Base-by-base conservation (phyloP, 2,329 filamentous ascomycete genomes). In the Calonectria leucothoes region DNA sequence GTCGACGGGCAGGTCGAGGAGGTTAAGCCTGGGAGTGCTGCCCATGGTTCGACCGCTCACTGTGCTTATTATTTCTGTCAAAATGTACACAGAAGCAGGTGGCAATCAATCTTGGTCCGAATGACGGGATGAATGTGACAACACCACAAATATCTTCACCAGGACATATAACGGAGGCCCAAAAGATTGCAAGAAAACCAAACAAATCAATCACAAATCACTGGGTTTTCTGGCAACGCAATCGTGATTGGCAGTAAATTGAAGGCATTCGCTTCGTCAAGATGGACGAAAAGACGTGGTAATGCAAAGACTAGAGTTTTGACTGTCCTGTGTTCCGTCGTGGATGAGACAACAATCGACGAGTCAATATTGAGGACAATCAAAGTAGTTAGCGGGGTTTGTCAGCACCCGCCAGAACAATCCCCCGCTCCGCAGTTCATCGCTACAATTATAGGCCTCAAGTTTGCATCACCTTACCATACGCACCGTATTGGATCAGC, bases 1-100 rank as follows among this genome's bases (percentile, higher is more conserved):
- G 57, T 84, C 82, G 71, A 83, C 75, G 4, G 83, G 82, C 3
- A 84, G 78, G 42, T 84, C 83, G 6, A 84, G 79, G 7, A 84
- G 70, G 61, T 83, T 79, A 45, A 82, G 73, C 35, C n/a, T 71
- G 51, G 71, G 45, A 14, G 23, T 12, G 25, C 14, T 73, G 52
- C 20, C 42, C 35, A 61, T 42, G 17, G 27, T 71, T 33, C 25
- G 15, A 12, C 23, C 17, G 66, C 33, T 59, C 59, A 73, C 51
- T 74, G 78, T 78, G 55, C 55, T 20, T 67, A 68, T 23, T 48
- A 27, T 35, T 51, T 15, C 27, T 15, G 48, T 11, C 15, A 20
- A 25, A n/a, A 25, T 6, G 12, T 5, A 14, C 15, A 23, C 7
- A 29, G 20, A 29, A 29, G n/a, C 42, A 64, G 23, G 57, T 27